Base-by-base conservation (phyloP, 768 basidiomycete species). In the Pholiota molesta region DNA sequence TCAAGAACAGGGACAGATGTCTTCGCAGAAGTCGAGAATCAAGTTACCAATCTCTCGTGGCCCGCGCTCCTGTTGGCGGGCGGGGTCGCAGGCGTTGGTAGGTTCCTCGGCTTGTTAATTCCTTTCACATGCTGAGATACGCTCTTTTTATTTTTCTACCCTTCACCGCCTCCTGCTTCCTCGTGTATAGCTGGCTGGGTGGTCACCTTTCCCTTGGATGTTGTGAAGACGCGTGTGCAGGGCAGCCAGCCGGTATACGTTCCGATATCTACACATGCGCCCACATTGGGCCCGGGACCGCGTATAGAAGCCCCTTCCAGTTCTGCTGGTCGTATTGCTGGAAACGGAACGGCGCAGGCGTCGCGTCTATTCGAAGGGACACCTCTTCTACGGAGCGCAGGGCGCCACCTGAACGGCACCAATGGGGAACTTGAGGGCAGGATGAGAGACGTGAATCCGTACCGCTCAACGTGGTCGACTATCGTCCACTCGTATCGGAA, bases 141-240 rank as follows among this genome's bases (percentile, higher is more conserved):
- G 13, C 10, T 9, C 31, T 37, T 16, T 6, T 37, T 9, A 28
- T 17, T 11, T 10, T 21, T 39, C 9, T 42, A 23, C 2, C 23
- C 35, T 42, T 49, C 17, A 2, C 17, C 28, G 51, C 55, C 6
- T 53, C 33, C 47, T 42, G 13, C 53, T 57, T 28, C 42, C 3
- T 31, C 39, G 33, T 37, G 28, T 63, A 19, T 52, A 82, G 82
- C 82, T 9, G 91, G 91, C 9, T 96, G 94, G 94, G 39, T 87
- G 0, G 80, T 78, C 2, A 96, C 94, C 0, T 97, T 97, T 72
- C 93, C 94, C 2, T 79, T 95, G 59, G 95, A 97, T 69, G 90
- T 95, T 3, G 82, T 96, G 63, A 97, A 97, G 77, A 96, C 95
- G 14, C 86, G 94, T 5, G 85, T 95, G 67, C 95, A 97, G 73